phyloP scores from a whole-genome alignment of 1,284 basidiomycete genomes.

The Pseudozyma sp. region DNA sequence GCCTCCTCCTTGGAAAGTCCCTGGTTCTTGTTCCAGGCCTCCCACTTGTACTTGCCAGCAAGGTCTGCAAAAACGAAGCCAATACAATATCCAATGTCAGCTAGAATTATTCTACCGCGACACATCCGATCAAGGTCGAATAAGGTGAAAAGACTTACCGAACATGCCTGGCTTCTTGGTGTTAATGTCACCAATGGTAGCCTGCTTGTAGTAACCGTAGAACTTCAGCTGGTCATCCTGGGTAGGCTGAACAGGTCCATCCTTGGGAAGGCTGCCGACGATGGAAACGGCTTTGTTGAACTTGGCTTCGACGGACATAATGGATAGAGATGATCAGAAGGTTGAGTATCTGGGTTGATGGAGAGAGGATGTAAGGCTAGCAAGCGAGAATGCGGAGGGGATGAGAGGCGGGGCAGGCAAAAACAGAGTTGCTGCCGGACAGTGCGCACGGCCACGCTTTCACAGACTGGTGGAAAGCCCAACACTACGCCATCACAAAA shows the following conservation, averaged over 20 bases:
- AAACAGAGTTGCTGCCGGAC: no score
- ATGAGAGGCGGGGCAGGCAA: background rate
- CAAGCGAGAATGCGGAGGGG: background rate
- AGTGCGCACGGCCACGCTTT: no score
- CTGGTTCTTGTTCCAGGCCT: slow-evolving; percentile 65
- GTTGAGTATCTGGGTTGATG: background rate
- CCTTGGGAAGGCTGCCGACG: slow-evolving; percentile 56
- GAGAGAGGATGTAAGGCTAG: background rate
- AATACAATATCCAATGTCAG: background rate
- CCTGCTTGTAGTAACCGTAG: slow-evolving; percentile 68
- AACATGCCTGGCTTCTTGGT: slow-evolving; percentile 67
- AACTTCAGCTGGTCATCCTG: slow-evolving; percentile 66
- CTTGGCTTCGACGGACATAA: slow-evolving; percentile 57
- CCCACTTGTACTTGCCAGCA: slow-evolving; percentile 67
- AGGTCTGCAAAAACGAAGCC: slow-evolving; percentile 41
- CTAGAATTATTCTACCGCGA: no score
- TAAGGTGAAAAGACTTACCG: slow-evolving; percentile 40
- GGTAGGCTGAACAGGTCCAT: slow-evolving; percentile 62
- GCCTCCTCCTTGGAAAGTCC: slow-evolving; percentile 59
- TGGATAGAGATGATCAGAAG: background rate
- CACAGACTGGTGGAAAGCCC: no score
- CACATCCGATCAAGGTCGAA: background rate
- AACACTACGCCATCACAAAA: no score
- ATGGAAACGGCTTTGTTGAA: slow-evolving; percentile 60
- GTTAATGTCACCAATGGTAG: slow-evolving; percentile 65